Evolutionary conservation across 305 asterid species (phyloP).

Genomic region (Fraxinus ornus): DNA sequence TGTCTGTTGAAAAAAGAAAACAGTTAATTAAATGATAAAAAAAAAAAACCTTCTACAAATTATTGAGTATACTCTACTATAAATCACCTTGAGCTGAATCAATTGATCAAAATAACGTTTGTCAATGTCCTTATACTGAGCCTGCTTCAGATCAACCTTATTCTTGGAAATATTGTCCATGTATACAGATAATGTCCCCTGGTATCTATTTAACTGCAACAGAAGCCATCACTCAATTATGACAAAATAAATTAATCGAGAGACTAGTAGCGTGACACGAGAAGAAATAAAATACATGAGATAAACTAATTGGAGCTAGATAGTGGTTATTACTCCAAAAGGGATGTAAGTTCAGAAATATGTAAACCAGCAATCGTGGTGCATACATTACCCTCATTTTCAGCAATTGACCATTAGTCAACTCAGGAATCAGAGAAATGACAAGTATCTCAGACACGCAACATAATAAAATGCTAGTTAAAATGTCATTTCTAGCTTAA

Average conservation of each 20-base stretch:
- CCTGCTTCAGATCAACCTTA: constrained; percentile 78
- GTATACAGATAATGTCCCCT: constrained; percentile 81
- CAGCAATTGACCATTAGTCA: constrained; percentile 1
- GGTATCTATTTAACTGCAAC: constrained; percentile 73
- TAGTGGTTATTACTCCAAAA: constrained; percentile 14
- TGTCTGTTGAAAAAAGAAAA: constrained; percentile 52
- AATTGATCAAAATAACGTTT: constrained; percentile 95
- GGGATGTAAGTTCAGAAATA: neutral
- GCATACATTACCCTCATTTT: constrained; percentile 10
- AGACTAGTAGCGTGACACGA: constrained; percentile 11
- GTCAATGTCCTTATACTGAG: constrained; percentile 96
- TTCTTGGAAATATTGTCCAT: constrained; percentile 76
- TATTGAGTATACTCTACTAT: constrained; percentile 3
- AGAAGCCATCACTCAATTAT: constrained; percentile 26
- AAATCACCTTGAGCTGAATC: constrained; percentile 85
- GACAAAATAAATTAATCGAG: neutral
- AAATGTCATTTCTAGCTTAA: neutral
- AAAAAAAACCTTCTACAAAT: neutral
- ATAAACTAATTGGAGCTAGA: neutral
- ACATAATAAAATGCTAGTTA: neutral
- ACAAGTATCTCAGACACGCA: neutral
- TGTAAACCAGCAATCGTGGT: constrained; percentile 3
- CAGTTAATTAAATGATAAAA: neutral
- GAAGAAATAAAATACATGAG: constrained; percentile 1
- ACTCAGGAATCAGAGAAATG: neutral